These are phyloP conservation scores for Neoconidiobolus thromboides DNA, from an alignment of 371 early-diverging fungal species.

Conservation along the genomic window DNA sequence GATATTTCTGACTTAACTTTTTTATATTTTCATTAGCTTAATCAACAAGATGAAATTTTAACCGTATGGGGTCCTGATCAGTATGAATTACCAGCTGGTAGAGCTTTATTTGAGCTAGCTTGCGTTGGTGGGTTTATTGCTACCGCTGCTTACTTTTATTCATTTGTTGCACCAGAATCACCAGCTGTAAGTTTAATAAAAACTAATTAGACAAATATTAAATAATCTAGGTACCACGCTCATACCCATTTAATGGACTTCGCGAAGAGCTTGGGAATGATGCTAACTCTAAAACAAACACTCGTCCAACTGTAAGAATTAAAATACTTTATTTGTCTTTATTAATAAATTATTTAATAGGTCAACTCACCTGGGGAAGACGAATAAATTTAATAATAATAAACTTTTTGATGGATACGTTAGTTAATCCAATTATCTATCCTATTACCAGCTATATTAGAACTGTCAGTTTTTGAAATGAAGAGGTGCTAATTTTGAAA, in stretches of 20 bases:
- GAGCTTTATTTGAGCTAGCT: neutral
- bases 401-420: too few relatives aligned
- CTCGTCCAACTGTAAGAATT: neutral
- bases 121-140: neutral
- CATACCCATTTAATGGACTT: constrained; percentile 2
- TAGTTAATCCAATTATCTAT: too few relatives aligned
- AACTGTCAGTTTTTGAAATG: too few relatives aligned
- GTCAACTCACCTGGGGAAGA: too few relatives aligned
- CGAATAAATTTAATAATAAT: too few relatives aligned
- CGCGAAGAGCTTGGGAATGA: constrained; percentile 4
- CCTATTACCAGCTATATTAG: too few relatives aligned
- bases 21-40: neutral
- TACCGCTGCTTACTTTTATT: neutral
- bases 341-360: too few relatives aligned
- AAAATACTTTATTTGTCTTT: neutral
- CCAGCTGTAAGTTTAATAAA: neutral
- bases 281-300: neutral
- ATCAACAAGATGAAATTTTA: constrained; percentile 6
- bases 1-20: neutral
- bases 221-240: neutral
- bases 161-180: neutral
- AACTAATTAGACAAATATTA: neutral
- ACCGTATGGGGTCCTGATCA: constrained; percentile 5
- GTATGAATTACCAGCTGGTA: neutral
- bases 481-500: too few relatives aligned